Base-by-base conservation (phyloP, 768 basidiomycete species). In the Heimioporus sp. region DNA sequence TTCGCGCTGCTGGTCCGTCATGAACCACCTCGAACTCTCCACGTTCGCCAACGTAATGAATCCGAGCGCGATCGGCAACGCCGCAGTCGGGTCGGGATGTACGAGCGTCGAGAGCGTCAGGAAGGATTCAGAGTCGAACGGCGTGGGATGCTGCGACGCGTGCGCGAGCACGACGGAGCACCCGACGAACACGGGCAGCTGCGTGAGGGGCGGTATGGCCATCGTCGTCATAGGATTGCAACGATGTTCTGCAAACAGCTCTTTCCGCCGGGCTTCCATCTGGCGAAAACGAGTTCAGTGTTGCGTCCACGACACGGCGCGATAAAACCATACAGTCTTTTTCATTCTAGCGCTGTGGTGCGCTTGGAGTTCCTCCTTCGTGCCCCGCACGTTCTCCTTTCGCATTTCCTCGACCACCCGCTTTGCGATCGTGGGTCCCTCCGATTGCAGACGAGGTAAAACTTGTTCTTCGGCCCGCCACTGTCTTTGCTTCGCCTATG, bases 31-130 rank as follows among this genome's bases (percentile, higher is more conserved):
- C 34, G 83, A 79, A 9, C 86, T 83, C 62, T 92, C 90, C 11
- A 90, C 85, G 56, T 90, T 91, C 2, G 85, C 86, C 73, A 92
- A 75, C 10, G 87, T 89, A 37, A 90, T 65, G 42, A 91, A 66
- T 8, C 90, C 90, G 19, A 91, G 73, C 3, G 80, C 70, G 46
- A 92, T 82, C 3, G 90, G 90, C 1, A 92, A 65, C 12, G 79
- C 70, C 61, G 79, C 78, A 0, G 88, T 89, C 28, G 86, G 78
- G 64, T 92, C 90, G 10, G 85, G 74, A 63, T 86, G 84, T 11
- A 82, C 73, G 44, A 92, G 72, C 4, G 85, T 83, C 6, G 86
- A 80, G 35, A 92, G 76, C 0, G 87, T 86, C 35, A 90, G 65
- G 70, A 92, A 89, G 8, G 86, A 79, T 65, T 92, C 90, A 2